Conservation (phyloP, 2,329 filamentous ascomycete species). For the Botryotinia globosa region DNA sequence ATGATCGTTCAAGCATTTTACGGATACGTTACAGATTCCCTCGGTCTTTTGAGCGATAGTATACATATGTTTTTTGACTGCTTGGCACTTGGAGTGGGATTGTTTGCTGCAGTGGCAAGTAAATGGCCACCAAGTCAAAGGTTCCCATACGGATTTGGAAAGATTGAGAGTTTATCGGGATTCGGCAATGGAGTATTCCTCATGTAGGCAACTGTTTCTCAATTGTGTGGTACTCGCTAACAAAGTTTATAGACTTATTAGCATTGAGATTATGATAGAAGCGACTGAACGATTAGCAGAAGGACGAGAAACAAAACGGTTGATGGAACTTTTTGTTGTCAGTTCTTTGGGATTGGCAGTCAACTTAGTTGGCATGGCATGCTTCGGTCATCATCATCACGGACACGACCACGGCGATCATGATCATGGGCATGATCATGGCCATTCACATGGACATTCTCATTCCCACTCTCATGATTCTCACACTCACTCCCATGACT, state of each 20-base stretch:
- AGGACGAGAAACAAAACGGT: constrained; percentile 76
- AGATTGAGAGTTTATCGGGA: constrained; percentile 92
- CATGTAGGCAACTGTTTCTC: constrained; percentile 56
- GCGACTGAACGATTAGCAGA: constrained; percentile 84
- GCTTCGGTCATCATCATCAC: constrained; percentile 42
- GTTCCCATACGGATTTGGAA: constrained; percentile 94
- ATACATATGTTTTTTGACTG: constrained; percentile 99
- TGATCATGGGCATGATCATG: constrained; percentile 40
- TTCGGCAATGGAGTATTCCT: constrained; percentile 96
- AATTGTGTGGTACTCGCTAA: constrained; percentile 21
- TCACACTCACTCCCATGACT: constrained; percentile 32
- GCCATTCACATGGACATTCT: constrained; percentile 39
- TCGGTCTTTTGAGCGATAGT: constrained; percentile 93
- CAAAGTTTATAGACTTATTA: constrained; percentile 67
- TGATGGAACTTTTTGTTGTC: constrained; percentile 84
- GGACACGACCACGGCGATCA: constrained; percentile 44
- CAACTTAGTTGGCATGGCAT: constrained; percentile 79
- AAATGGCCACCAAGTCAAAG: constrained; percentile 90
- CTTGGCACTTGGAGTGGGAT: constrained; percentile 82
- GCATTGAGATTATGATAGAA: constrained; percentile 93
- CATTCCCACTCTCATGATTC: constrained; percentile 35
- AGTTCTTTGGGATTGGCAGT: constrained; percentile 83
- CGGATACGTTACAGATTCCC: constrained; percentile 86
- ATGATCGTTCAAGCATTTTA: constrained; percentile 96
- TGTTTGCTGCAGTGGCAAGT: constrained; percentile 89